A percentile compares a stretch with the other conserved stretches of the same genome.
Conservation (phyloP, 2,329 filamentous ascomycete genomes). For the Hymenoscyphus salicellus region DNA sequence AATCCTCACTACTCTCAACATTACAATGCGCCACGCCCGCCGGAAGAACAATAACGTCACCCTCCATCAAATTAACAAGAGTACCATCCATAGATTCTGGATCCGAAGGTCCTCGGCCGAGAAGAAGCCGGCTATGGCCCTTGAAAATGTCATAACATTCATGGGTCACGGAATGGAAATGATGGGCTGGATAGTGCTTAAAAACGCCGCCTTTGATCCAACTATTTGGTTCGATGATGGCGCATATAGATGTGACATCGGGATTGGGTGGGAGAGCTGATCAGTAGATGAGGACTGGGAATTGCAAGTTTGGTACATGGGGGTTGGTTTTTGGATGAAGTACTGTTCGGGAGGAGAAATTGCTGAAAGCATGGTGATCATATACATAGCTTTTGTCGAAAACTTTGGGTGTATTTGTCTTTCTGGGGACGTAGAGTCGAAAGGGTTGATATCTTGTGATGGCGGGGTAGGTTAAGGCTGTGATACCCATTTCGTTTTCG, state of each 20-base stretch:
- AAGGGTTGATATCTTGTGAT: neutral
- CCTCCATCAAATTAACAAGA: constrained; percentile 22
- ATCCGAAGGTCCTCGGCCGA: constrained; percentile 35
- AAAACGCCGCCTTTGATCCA: constrained; percentile 36
- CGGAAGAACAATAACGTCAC: constrained; percentile 39
- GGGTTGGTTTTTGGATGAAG: constrained; percentile 24
- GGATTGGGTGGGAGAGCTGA: constrained; percentile 32
- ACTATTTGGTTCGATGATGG: constrained; percentile 32
- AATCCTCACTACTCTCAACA: constrained; percentile 32
- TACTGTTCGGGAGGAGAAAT: constrained; percentile 19
- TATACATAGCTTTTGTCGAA: neutral
- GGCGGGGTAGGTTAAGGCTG: neutral
- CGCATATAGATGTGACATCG: constrained; percentile 26
- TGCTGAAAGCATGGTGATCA: constrained; percentile 14
- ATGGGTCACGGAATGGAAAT: constrained; percentile 39
- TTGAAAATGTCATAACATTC: constrained; percentile 39
- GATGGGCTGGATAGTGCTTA: constrained; percentile 24
- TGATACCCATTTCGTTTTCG: neutral
- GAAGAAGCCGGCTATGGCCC: constrained; percentile 31
- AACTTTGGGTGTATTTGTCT: neutral
- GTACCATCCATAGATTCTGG: constrained; percentile 18
- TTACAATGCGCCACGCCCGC: constrained; percentile 38
- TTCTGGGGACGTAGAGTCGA: neutral
- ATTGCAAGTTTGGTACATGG: constrained; percentile 36
- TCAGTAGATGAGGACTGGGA: constrained; percentile 39